Conservation (phyloP, 345 rosid species). For the Salix viminalis region DNA sequence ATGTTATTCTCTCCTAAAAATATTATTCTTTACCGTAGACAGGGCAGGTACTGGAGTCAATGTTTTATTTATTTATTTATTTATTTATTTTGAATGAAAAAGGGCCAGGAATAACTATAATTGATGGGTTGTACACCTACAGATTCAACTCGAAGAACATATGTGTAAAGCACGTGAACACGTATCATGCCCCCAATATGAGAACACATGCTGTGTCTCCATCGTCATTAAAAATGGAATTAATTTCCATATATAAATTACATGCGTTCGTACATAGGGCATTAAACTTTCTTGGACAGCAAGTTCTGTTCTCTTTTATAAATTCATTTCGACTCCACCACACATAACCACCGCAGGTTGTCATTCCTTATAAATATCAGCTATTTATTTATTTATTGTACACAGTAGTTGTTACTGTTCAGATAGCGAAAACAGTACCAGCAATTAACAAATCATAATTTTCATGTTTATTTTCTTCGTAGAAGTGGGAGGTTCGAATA, state of each 20-base stretch:
- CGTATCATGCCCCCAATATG: not conserved
- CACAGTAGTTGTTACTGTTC: not conserved
- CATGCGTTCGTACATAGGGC: not conserved
- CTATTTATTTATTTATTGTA: slow-evolving; percentile 7
- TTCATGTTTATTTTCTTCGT: not conserved
- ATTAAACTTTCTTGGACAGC: not conserved
- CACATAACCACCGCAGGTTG: not conserved
- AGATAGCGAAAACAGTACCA: not conserved
- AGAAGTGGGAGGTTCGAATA: not conserved
- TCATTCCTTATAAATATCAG: slow-evolving; percentile 21
- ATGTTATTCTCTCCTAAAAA: not conserved
- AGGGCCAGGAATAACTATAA: slow-evolving; percentile 14
- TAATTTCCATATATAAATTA: not conserved
- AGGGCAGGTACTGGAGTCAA: slow-evolving; percentile 13
- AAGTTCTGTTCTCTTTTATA: slow-evolving; percentile 3
- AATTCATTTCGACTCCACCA: slow-evolving; percentile 13
- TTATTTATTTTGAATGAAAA: not conserved
- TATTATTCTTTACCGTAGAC: not conserved
- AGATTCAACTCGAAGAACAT: not conserved
- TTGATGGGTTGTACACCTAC: slow-evolving; percentile 11
- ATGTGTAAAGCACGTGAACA: not conserved
- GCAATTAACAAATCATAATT: not conserved
- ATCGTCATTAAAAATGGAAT: slow-evolving; percentile 2
- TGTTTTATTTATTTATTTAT: not conserved
- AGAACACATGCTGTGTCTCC: slow-evolving; percentile 31